These are phyloP conservation scores for Xenoacremonium recifei DNA, from an alignment of 2,329 filamentous ascomycete species.

Conservation along the genomic window DNA sequence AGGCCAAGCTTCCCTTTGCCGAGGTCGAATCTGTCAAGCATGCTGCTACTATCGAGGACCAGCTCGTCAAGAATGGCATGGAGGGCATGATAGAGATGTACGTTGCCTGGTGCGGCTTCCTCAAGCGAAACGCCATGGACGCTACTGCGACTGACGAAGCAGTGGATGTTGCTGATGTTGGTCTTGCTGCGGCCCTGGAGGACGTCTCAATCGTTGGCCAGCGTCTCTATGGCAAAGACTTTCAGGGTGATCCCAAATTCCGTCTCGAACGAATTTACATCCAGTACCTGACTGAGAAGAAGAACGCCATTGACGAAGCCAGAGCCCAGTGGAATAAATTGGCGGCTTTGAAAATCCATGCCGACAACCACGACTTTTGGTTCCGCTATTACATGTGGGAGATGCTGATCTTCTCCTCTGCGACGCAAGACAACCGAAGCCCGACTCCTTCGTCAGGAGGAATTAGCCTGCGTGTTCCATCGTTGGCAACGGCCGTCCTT, in stretches of 20 bases:
- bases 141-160: slow-evolving; percentile 75
- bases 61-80: slow-evolving; percentile 83
- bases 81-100: slow-evolving; percentile 88
- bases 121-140: slow-evolving; percentile 81
- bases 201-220: slow-evolving; percentile 79
- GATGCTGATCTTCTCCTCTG: slow-evolving; percentile 61
- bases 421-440: slow-evolving; percentile 45
- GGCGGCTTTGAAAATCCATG: slow-evolving; percentile 59
- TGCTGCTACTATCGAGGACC: slow-evolving; percentile 79
- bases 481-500: slow-evolving; percentile 72
- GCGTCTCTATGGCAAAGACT: slow-evolving; percentile 68
- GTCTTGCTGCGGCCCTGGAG: slow-evolving; percentile 80
- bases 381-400: slow-evolving; percentile 90
- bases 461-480: slow-evolving; percentile 61
- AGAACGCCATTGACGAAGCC: slow-evolving; percentile 73
- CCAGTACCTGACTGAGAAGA: slow-evolving; percentile 85
- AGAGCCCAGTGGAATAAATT: slow-evolving; percentile 75
- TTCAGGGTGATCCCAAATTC: slow-evolving; percentile 84
- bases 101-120: slow-evolving; percentile 89
- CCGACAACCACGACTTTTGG: slow-evolving; percentile 91
- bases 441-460: slow-evolving; percentile 45
- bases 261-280: slow-evolving; percentile 89
- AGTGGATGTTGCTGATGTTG: slow-evolving; percentile 85
- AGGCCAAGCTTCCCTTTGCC: slow-evolving; percentile 70
- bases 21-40: slow-evolving; percentile 91